Base-by-base conservation (phyloP, 352 stramenopile genomes). In the Proteromonas lacertae region DNA sequence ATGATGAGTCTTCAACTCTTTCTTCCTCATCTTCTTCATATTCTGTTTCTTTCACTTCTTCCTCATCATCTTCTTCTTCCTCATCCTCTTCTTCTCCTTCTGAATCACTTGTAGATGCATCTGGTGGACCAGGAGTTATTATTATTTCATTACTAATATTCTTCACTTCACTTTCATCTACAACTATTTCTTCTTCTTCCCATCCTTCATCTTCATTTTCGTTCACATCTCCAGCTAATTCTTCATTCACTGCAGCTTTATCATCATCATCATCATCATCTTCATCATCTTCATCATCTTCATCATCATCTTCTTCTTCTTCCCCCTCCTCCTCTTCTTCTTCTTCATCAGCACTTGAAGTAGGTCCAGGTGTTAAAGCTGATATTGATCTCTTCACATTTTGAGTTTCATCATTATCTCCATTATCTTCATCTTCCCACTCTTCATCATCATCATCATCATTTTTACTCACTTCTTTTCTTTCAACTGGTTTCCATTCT, bases 61-160 rank as follows among this genome's bases (percentile, higher is more conserved):
- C n/a, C n/a, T n/a, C n/a, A n/a, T n/a, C n/a, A n/a, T n/a, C n/a
- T n/a, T n/a, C n/a, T n/a, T n/a, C n/a, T n/a, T n/a, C n/a, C n/a
- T n/a, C n/a, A n/a, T n/a, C n/a, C n/a, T n/a, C n/a, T n/a, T n/a
- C n/a, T n/a, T n/a, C n/a, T n/a, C n/a, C n/a, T n/a, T n/a, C 13
- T 36, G n/a, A 13, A 21, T 25, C n/a, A 9, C 10, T 39, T 24
- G 12, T 39, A 20, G 10, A 28, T 18, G 31, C 13, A 30, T 4
- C 17, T 12, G 17, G 24, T 16, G 31, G 38, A 28, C 25, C 22
- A 41, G 16, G 24, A 30, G 14, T 16, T 40, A 30, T 39, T 25
- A 30, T 21, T 43, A 28, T 43, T 23, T 37, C n/a, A 30, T 37
- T 39, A 30, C 41, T 36, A 30, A 41, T 12, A 30, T 43, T 43